Evolutionary conservation across 768 basidiomycete species (phyloP).

Genomic region (Russula ochroleuca): DNA sequence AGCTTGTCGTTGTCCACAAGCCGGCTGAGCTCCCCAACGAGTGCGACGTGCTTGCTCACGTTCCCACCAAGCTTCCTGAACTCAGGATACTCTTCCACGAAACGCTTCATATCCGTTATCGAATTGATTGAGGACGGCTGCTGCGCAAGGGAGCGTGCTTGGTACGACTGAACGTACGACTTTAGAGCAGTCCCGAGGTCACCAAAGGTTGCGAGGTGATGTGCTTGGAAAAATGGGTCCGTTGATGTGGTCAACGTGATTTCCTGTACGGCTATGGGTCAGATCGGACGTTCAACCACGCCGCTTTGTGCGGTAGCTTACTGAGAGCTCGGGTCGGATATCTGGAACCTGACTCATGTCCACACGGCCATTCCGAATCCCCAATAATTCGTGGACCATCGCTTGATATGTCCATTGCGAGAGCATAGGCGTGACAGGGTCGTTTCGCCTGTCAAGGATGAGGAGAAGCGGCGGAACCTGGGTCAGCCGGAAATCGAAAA

Average conservation of each 20-base stretch:
- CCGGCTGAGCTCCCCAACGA: slow-evolving; percentile 93
- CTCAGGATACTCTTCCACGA: slow-evolving; percentile 98
- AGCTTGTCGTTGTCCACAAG: slow-evolving; percentile 82
- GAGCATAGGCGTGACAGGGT: slow-evolving; percentile 92
- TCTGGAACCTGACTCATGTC: slow-evolving; percentile 80
- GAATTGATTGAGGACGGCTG: slow-evolving; percentile 84
- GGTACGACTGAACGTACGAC: slow-evolving; percentile 91
- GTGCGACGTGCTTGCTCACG: slow-evolving; percentile 96
- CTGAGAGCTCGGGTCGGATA: slow-evolving; percentile 79
- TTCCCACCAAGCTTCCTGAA: slow-evolving; percentile 95
- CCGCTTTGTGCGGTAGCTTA: slow-evolving; percentile 36
- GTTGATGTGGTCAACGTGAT: slow-evolving; percentile 87
- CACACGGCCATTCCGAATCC: slow-evolving; percentile 92
- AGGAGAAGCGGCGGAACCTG: slow-evolving; percentile 86
- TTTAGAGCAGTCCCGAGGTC: slow-evolving; percentile 91
- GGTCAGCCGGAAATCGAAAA: slow-evolving; percentile 91
- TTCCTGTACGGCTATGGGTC: slow-evolving; percentile 52
- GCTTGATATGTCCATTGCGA: slow-evolving; percentile 99
- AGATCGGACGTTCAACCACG: slow-evolving; percentile 5
- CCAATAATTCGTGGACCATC: slow-evolving; percentile 95
- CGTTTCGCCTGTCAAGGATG: slow-evolving; percentile 92
- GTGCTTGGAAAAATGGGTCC: slow-evolving; percentile 90
- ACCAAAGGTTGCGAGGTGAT: slow-evolving; percentile 91
- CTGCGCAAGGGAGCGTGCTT: slow-evolving; percentile 72
- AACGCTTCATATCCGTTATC: slow-evolving; percentile 93